Percentiles rank a stretch among this genome's conserved stretches.
Conservation (phyloP, 345 rosid species). For the Salix caprea region DNA sequence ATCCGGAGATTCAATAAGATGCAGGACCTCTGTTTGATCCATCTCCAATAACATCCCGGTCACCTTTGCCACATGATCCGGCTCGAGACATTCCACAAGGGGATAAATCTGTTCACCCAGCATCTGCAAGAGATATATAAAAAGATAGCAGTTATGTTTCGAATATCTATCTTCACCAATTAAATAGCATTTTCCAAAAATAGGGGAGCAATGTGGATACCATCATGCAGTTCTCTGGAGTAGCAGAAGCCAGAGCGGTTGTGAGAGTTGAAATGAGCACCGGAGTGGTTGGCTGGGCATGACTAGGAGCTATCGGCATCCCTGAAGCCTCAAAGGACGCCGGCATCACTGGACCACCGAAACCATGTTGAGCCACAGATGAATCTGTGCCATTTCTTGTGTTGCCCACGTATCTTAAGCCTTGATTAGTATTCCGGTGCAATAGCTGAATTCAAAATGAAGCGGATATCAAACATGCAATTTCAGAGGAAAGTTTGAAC, state of each 20-base stretch:
- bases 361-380: constrained; percentile 42
- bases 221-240: constrained; percentile 27
- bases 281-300: constrained; percentile 19
- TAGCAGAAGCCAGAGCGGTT: constrained; percentile 52
- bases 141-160: background rate
- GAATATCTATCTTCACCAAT: background rate
- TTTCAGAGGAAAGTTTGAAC: background rate
- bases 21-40: constrained; percentile 66
- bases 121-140: constrained; percentile 32
- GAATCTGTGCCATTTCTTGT: constrained; percentile 35
- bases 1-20: constrained; percentile 66
- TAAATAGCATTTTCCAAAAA: background rate
- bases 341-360: constrained; percentile 31
- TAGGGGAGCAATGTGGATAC: background rate
- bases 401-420: constrained; percentile 44
- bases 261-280: constrained; percentile 45
- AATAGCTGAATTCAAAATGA: constrained; percentile 24
- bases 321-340: constrained; percentile 43
- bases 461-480: background rate
- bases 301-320: constrained; percentile 25
- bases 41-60: constrained; percentile 81
- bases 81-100: constrained; percentile 54
- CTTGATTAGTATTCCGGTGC: constrained; percentile 38
- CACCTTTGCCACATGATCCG: constrained; percentile 53
- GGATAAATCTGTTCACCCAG: constrained; percentile 76